Percentiles rank a stretch among this genome's conserved stretches.
phyloP scores from a whole-genome alignment of 2,329 filamentous ascomycete genomes.

The Xylariaceae sp. region DNA sequence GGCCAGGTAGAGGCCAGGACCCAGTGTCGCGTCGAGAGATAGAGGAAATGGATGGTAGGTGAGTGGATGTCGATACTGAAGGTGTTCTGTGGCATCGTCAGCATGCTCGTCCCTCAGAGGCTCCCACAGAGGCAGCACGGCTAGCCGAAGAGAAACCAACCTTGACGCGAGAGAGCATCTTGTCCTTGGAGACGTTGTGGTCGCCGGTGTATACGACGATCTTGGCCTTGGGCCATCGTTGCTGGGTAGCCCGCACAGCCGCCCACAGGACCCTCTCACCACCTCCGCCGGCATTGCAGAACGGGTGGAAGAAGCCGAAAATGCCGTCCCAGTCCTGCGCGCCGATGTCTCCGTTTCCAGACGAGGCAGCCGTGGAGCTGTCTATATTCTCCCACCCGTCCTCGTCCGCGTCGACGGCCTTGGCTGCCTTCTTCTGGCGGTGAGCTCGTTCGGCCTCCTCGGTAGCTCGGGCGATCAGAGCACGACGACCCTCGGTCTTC shows the following conservation, averaged over 20 bases:
- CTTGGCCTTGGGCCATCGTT: conserved; percentile 78
- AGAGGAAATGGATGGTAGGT: conserved; percentile 79
- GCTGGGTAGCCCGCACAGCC: conserved; percentile 83
- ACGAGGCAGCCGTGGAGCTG: conserved; percentile 28
- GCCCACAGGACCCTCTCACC: conserved; percentile 96
- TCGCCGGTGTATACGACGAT: conserved; percentile 95
- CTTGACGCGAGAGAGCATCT: conserved; percentile 71
- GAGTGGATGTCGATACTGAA: conserved; percentile 90
- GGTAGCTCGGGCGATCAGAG: conserved; percentile 47
- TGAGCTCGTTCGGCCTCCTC: conserved; percentile 33
- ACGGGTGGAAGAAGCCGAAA: conserved; percentile 95
- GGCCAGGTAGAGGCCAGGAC: conserved; percentile 85
- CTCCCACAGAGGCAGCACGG: background rate
- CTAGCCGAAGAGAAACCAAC: conserved; percentile 32
- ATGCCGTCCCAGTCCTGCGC: conserved; percentile 70
- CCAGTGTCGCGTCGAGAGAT: conserved; percentile 79
- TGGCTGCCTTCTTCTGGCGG: conserved; percentile 28
- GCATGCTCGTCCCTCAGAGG: conserved; percentile 3
- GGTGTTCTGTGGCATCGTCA: conserved; percentile 49
- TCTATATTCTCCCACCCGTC: conserved; percentile 67
- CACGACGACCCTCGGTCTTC: conserved; percentile 55
- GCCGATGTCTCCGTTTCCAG: conserved; percentile 31
- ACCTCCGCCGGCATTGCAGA: conserved; percentile 94
- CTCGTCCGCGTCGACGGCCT: conserved; percentile 31
- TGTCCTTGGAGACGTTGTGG: conserved; percentile 73